These are phyloP conservation scores for Aureobasidium lini DNA, from an alignment of 2,329 filamentous ascomycete species.

Conservation along the genomic window DNA sequence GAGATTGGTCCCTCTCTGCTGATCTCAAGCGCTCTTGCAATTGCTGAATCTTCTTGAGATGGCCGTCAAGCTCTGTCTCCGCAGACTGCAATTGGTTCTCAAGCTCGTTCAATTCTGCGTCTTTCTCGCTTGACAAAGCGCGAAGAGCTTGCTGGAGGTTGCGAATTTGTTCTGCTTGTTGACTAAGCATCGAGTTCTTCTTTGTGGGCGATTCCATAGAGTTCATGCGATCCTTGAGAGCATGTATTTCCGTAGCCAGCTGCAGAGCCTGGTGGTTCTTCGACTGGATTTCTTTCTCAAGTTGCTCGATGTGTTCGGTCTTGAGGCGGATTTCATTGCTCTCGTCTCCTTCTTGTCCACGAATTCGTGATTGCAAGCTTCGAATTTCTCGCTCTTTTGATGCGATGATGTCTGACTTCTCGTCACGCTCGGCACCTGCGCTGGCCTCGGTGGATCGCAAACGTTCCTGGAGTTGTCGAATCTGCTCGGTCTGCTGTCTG, in stretches of 20 bases:
- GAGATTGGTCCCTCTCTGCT: slow-evolving; percentile 14
- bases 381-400: slow-evolving; percentile 35
- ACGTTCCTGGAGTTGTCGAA: slow-evolving; percentile 43
- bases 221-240: slow-evolving; percentile 26
- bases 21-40: slow-evolving; percentile 15
- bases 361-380: slow-evolving; percentile 26
- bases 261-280: slow-evolving; percentile 25
- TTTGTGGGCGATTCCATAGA: slow-evolving; percentile 31
- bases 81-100: slow-evolving; percentile 27
- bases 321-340: slow-evolving; percentile 25
- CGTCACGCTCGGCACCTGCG: slow-evolving; percentile 35
- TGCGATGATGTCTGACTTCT: slow-evolving; percentile 34
- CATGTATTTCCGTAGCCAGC: slow-evolving; percentile 25
- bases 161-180: slow-evolving; percentile 29
- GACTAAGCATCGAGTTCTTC: slow-evolving; percentile 29
- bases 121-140: slow-evolving; percentile 29
- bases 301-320: slow-evolving; percentile 27
- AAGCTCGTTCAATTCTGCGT: slow-evolving; percentile 29
- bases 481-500: slow-evolving; percentile 38
- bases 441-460: slow-evolving; percentile 34
- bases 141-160: slow-evolving; percentile 26
- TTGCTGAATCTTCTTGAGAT: slow-evolving; percentile 22
- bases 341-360: slow-evolving; percentile 24
- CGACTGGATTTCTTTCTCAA: slow-evolving; percentile 32
- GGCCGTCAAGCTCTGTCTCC: slow-evolving; percentile 24